Evolutionary conservation across 176 grass and related monocot species (phyloP).

Genomic region (Leersia perrieri): DNA sequence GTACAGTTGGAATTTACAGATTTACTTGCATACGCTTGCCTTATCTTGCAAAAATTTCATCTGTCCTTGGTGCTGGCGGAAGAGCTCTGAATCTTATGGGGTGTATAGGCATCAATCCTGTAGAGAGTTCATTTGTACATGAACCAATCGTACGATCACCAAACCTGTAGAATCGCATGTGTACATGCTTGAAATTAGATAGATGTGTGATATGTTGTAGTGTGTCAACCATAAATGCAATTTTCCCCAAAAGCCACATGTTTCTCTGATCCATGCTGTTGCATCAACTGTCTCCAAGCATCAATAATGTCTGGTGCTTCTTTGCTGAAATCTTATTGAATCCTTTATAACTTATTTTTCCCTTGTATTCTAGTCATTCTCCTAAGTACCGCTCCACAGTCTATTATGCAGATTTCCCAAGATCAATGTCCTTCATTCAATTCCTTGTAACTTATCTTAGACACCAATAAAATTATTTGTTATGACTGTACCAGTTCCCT

Average conservation of each 20-base stretch:
- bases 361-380: conserved; percentile 5
- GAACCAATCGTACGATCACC: neutral
- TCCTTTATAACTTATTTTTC: neutral
- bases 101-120: neutral
- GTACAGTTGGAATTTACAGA: neutral
- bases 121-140: neutral
- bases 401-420: neutral
- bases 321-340: neutral
- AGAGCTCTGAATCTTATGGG: neutral
- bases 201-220: neutral
- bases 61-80: neutral
- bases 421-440: neutral
- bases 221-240: neutral
- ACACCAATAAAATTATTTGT: neutral
- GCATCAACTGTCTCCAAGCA: neutral
- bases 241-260: neutral
- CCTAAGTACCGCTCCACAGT: neutral
- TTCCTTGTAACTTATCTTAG: neutral
- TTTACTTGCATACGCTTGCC: neutral
- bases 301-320: neutral
- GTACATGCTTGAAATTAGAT: conserved; percentile 4
- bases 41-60: neutral
- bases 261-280: neutral
- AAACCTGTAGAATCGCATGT: neutral
- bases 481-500: conserved; percentile 15